These are phyloP conservation scores for Aspergillus hortae DNA, from an alignment of 2,329 filamentous ascomycete genomes.

Conservation along the genomic window DNA sequence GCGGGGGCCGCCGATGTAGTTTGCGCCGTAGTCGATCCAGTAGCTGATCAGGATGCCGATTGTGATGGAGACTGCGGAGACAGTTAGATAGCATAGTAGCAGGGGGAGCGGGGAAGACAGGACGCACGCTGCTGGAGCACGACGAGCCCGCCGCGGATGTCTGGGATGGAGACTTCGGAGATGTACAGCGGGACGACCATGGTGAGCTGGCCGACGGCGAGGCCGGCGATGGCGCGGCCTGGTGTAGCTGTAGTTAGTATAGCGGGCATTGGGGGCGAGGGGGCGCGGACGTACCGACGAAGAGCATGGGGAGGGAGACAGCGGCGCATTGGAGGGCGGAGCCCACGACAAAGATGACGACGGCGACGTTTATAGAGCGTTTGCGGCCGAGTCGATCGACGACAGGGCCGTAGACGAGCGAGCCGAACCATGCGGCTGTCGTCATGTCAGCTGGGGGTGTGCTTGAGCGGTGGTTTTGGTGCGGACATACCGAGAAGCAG, in stretches of 20 bases:
- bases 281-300: conserved; percentile 33
- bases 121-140: conserved; percentile 37
- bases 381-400: conserved; percentile 53
- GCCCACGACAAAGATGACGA: conserved; percentile 51
- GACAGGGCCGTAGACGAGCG: conserved; percentile 46
- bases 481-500: conserved; percentile 40
- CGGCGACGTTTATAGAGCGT: conserved; percentile 50
- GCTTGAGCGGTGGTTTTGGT: too few relatives aligned
- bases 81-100: background rate
- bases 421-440: conserved; percentile 48
- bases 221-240: conserved; percentile 44
- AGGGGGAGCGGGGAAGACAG: background rate
- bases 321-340: conserved; percentile 47
- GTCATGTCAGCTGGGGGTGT: conserved; percentile 2
- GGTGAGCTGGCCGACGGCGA: conserved; percentile 42
- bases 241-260: too few relatives aligned
- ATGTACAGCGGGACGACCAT: conserved; percentile 54
- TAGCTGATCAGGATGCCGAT: conserved; percentile 37
- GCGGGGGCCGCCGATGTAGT: conserved; percentile 42
- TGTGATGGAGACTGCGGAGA: conserved; percentile 41
- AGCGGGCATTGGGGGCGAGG: too few relatives aligned
- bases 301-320: conserved; percentile 38
- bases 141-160: conserved; percentile 36
- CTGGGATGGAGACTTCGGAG: conserved; percentile 46
- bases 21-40: conserved; percentile 44